Conservation (phyloP, 2,329 filamentous ascomycete genomes). For the Akanthomyces uredinophilus region DNA sequence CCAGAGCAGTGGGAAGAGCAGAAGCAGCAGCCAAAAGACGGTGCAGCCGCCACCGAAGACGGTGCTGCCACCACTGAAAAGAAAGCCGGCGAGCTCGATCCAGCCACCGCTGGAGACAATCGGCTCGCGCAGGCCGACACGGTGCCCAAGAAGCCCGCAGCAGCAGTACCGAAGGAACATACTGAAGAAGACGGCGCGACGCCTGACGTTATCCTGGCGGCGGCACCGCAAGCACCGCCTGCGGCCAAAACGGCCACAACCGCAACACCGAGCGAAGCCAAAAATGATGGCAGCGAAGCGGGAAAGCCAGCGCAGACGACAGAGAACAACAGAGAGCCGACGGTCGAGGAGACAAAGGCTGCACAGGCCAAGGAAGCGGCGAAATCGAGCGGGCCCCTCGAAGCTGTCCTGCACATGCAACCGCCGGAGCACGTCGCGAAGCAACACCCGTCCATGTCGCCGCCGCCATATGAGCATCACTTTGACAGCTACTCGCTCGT, state of each 20-base stretch:
- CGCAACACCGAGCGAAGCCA: background rate
- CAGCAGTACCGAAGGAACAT: background rate
- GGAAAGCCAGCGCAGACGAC: background rate
- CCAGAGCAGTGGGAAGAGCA: slow-evolving; percentile 34
- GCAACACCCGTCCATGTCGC: slow-evolving; percentile 61
- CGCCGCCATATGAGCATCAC: slow-evolving; percentile 84
- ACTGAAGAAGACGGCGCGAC: background rate
- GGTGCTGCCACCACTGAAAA: background rate
- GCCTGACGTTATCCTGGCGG: slow-evolving; percentile 6
- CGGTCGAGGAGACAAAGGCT: slow-evolving; percentile 22
- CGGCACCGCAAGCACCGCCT: background rate
- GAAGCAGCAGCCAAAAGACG: slow-evolving; percentile 17
- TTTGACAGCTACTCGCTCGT: slow-evolving; percentile 94
- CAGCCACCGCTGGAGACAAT: slow-evolving; percentile 9
- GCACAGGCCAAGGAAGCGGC: slow-evolving; percentile 31
- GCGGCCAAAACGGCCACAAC: background rate
- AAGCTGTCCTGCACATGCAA: slow-evolving; percentile 45
- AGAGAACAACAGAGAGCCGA: slow-evolving; percentile 9
- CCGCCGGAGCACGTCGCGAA: slow-evolving; percentile 35
- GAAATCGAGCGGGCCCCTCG: slow-evolving; percentile 44
- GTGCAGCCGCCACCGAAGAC: background rate
- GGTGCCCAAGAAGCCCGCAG: background rate
- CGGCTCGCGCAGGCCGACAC: slow-evolving; percentile 9
- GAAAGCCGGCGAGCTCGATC: background rate
- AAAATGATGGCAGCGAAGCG: background rate